phyloP scores from a whole-genome alignment of 768 basidiomycete species.

The Trametes cubensis region DNA sequence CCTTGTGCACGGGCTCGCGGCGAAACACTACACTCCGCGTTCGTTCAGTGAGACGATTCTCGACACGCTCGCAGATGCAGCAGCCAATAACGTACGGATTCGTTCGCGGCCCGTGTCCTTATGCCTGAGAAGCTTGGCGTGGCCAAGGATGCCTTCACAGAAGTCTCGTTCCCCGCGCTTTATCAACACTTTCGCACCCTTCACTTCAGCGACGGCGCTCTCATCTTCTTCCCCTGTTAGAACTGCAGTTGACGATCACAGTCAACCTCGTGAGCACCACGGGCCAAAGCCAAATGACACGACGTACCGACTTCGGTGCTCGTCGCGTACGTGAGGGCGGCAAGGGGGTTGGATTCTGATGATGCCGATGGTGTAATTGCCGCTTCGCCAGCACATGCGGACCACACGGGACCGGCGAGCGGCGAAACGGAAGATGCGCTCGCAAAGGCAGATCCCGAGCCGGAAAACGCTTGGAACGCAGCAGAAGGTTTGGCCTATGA shows the following conservation, averaged over 20 bases:
- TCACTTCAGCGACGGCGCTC: constrained; percentile 55
- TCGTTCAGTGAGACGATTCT: constrained; percentile 5
- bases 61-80: no score
- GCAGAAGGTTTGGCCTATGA: constrained; percentile 29
- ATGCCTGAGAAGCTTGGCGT: constrained; percentile 59
- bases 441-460: constrained; percentile 24
- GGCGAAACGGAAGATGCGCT: background rate
- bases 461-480: constrained; percentile 31
- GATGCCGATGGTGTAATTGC: background rate
- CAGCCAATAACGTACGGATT: constrained; percentile 44
- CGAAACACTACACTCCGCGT: constrained; percentile 55
- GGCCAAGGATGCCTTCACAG: constrained; percentile 60
- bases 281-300: background rate
- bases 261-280: background rate
- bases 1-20: constrained; percentile 69
- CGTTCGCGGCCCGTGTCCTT: constrained; percentile 46
- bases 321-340: constrained; percentile 19
- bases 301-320: constrained; percentile 20
- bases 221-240: constrained; percentile 72
- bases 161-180: constrained; percentile 59
- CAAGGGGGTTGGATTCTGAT: constrained; percentile 22
- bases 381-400: background rate
- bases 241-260: constrained; percentile 32
- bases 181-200: constrained; percentile 60
- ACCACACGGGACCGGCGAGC: constrained; percentile 16